Conservation (phyloP, 768 basidiomycete genomes). For the Candolleomyces eurysporus region DNA sequence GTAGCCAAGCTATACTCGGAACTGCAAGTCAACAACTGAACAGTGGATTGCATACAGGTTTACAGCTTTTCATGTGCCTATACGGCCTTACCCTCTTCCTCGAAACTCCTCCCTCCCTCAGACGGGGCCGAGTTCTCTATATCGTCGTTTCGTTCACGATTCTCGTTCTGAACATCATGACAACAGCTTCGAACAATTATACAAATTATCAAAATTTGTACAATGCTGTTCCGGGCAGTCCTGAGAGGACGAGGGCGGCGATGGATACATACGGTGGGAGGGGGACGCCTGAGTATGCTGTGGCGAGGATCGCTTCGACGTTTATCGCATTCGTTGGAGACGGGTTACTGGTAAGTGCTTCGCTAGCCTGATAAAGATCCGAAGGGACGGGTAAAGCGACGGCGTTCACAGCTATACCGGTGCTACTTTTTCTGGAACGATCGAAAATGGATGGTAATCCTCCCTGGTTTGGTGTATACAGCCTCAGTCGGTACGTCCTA, state of each 20-base stretch:
- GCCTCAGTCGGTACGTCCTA: constrained; percentile 5
- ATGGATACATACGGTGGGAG: constrained; percentile 7
- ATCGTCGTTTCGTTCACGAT: constrained; percentile 10
- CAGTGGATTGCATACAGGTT: not conserved
- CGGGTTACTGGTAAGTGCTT: constrained; percentile 3
- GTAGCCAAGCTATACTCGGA: not conserved
- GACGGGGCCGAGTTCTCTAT: not conserved
- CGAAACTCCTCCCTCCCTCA: not conserved
- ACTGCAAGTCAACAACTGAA: not conserved
- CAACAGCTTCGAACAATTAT: not conserved
- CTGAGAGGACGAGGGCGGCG: not conserved
- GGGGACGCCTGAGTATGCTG: constrained; percentile 2
- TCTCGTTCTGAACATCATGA: constrained; percentile 1
- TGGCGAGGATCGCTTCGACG: constrained; percentile 5
- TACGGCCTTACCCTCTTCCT: not conserved
- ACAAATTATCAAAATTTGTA: constrained; percentile 2
- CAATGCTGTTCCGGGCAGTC: constrained; percentile 1
- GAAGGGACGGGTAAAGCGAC: too few species aligned
- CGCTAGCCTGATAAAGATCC: too few species aligned
- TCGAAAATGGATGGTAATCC: constrained; percentile 5
- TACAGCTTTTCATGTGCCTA: constrained; percentile 5
- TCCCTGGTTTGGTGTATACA: not conserved
- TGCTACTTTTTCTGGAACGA: constrained; percentile 11
- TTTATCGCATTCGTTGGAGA: constrained; percentile 10
- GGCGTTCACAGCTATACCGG: constrained; percentile 1